A percentile compares a stretch with the other conserved stretches of the same genome.
These are phyloP conservation scores for Achlya hypogyna DNA, from an alignment of 352 stramenopile species.

Conservation along the genomic window DNA sequence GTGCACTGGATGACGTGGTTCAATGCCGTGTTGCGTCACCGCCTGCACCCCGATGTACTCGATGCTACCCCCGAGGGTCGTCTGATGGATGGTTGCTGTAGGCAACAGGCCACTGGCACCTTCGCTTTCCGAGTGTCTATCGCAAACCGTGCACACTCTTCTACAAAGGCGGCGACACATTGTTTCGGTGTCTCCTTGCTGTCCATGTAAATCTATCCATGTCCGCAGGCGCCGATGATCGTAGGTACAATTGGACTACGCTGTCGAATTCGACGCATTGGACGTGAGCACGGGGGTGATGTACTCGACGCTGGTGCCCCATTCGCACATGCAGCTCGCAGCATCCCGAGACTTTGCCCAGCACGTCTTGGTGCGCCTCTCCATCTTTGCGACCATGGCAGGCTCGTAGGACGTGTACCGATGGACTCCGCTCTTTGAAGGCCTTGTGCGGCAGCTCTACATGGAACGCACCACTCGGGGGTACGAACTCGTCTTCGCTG, in stretches of 20 bases:
- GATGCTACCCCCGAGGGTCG: background rate
- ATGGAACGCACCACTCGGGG: slow-evolving; percentile 6
- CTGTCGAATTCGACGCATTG: background rate
- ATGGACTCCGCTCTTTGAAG: background rate
- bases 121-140: slow-evolving; percentile 8
- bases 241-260: slow-evolving; percentile 4
- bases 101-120: background rate
- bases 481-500: slow-evolving; percentile 14
- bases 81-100: background rate
- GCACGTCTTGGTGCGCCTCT: background rate
- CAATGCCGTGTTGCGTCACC: background rate
- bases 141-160: background rate
- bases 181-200: slow-evolving; percentile 8
- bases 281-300: background rate
- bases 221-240: background rate
- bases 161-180: background rate
- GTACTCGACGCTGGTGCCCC: background rate
- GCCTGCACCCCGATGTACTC: background rate
- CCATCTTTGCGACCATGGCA: background rate
- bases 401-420: background rate
- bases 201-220: slow-evolving; percentile 2
- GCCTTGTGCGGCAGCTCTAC: slow-evolving; percentile 9
- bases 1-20: slow-evolving; percentile 10
- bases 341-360: background rate
- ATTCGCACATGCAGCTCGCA: background rate